A percentile compares a stretch with the other conserved stretches of the same genome.
These are phyloP conservation scores for Plicaturopsis crispa DNA, from an alignment of 768 basidiomycete species.

Conservation along the genomic window DNA sequence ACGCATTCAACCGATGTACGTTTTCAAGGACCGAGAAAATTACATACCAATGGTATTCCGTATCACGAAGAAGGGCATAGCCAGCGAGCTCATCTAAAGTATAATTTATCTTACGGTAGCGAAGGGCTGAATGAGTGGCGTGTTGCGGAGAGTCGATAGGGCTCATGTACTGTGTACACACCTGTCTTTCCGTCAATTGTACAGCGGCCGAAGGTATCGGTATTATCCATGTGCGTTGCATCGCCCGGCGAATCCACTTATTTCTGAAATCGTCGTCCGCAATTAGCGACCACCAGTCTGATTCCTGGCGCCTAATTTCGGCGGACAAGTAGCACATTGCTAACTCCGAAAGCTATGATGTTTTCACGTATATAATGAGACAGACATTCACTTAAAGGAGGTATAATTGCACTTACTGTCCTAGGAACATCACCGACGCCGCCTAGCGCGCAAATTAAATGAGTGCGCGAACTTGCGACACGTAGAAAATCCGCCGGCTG, in stretches of 20 bases:
- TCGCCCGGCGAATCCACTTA: conserved; percentile 25
- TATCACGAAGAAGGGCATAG: conserved; percentile 34
- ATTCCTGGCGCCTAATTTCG: conserved; percentile 26
- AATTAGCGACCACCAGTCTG: conserved; percentile 33
- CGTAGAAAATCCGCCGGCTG: conserved; percentile 45
- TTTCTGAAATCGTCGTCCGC: conserved; percentile 17
- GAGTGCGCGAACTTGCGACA: background rate
- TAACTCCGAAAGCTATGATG: conserved; percentile 35
- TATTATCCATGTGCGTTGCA: conserved; percentile 22
- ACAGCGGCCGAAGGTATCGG: conserved; percentile 29
- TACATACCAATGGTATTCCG: conserved; percentile 27
- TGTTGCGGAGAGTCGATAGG: no score
- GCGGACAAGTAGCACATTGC: conserved; percentile 44
- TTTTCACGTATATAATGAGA: background rate
- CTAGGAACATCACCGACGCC: conserved; percentile 29
- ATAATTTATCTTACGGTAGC: conserved; percentile 44
- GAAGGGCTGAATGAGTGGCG: no score
- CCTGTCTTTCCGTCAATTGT: conserved; percentile 32
- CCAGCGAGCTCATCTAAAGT: conserved; percentile 41
- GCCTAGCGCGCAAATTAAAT: background rate
- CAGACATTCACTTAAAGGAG: conserved; percentile 1
- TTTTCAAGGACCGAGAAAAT: background rate
- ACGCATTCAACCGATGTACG: background rate
- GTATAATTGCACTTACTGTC: conserved; percentile 26
- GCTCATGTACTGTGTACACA: no score